Base-by-base conservation (phyloP, 1,284 basidiomycete species). In the Boletus mariae region DNA sequence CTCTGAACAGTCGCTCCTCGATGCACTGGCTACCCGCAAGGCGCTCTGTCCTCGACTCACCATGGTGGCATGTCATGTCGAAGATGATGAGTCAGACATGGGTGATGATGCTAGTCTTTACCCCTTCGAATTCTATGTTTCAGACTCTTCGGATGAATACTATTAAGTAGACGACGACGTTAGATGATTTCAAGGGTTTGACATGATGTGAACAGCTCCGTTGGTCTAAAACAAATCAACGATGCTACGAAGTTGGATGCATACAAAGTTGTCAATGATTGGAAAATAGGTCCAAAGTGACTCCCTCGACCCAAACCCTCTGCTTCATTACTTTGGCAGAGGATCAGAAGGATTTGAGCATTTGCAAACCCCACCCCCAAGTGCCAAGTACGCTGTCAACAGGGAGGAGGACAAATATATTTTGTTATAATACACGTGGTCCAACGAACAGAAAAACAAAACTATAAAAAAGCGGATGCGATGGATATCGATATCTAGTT, bases 401-500 rank as follows among this genome's bases (percentile, higher is more conserved):
- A 20, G 20, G 20, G 12, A 31, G 29, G 29, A 31, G 12, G 20
- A 35, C 5, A 32, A n/a, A 40, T 40, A 20, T 40, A 20, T 40
- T 40, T 20, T 20, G 17, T 40, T 23, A 23, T 23, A 40, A 40
- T 40, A 40, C 38, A 40, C 38, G 11, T 23, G 38, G 38, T 40
- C 20, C 38, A 17, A 40, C 37, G 20, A 40, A 40, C 38, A 40
- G 10, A 10, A 23, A 20, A 20, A 20, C 35, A 34, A 37, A n/a
- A n/a, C n/a, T 7, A 17, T 38, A 29, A 28, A 23, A 13, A 29
- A 6, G 2, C 4, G 23, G 32, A 29, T 49, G 47, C 28, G 47
- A 48, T 4, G 46, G 45, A 45, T 45, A 28, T 44, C n/a, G 20
- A 45, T 45, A 13, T 50, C 41, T 50, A 46, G 11, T 8, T 45